These are phyloP conservation scores for Pterocarpus santalinus DNA, from an alignment of 306 rosid genomes.

Conservation along the genomic window DNA sequence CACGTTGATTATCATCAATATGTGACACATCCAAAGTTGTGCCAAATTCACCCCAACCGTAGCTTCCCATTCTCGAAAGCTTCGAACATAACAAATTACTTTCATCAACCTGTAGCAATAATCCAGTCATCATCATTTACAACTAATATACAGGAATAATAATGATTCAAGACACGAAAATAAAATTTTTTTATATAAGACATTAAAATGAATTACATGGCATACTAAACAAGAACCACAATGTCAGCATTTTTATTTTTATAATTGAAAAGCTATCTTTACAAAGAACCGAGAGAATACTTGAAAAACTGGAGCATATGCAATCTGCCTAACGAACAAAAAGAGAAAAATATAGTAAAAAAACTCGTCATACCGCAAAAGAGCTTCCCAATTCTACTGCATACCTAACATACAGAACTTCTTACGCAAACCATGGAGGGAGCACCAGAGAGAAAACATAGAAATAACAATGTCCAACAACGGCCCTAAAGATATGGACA, in stretches of 20 bases:
- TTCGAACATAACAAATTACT: slow-evolving; percentile 49
- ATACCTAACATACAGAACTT: neutral
- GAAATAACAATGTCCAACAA: too few relatives aligned
- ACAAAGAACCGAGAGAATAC: neutral
- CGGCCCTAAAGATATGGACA: too few relatives aligned
- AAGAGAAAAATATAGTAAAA: neutral
- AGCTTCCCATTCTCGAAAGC: slow-evolving; percentile 69
- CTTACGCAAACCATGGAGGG: neutral
- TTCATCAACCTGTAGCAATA: slow-evolving; percentile 60
- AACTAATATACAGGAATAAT: slow-evolving; percentile 5
- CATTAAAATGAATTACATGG: neutral
- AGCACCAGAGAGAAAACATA: too few relatives aligned
- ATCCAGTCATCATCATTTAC: slow-evolving; percentile 14
- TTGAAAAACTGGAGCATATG: neutral
- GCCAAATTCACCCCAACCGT: slow-evolving; percentile 78
- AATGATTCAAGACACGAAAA: neutral
- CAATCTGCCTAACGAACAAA: neutral
- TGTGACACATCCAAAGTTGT: slow-evolving; percentile 43
- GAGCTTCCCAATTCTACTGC: too few relatives aligned
- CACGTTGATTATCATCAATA: slow-evolving; percentile 50
- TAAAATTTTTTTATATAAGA: neutral
- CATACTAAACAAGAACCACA: neutral
- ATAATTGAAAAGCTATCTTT: neutral
- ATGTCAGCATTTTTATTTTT: neutral
- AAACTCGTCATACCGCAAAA: too few relatives aligned